Conservation (phyloP, 2,329 filamentous ascomycete genomes). For the Beauveria sp. region DNA sequence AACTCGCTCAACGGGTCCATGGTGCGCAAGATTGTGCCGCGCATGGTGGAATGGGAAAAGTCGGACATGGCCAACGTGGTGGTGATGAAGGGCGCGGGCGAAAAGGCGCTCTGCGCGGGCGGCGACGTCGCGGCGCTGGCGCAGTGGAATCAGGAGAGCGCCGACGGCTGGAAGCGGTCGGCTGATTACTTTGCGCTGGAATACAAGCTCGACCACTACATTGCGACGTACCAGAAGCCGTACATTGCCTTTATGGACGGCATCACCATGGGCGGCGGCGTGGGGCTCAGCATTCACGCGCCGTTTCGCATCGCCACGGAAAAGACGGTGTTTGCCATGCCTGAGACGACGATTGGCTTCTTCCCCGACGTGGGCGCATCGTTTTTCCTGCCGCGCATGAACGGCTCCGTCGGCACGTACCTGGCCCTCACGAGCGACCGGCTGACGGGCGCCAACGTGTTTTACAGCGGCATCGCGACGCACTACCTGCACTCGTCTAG, state of each 20-base stretch:
- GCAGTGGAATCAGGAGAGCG: constrained; percentile 58
- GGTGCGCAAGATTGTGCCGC: constrained; percentile 86
- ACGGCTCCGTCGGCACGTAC: constrained; percentile 82
- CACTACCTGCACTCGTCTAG: constrained; percentile 93
- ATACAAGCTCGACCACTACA: constrained; percentile 93
- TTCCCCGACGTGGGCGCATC: constrained; percentile 96
- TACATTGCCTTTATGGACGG: constrained; percentile 96
- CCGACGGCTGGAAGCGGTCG: constrained; percentile 65
- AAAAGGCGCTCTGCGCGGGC: constrained; percentile 82
- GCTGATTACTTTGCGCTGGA: constrained; percentile 85
- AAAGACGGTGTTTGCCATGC: constrained; percentile 94
- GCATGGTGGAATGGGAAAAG: constrained; percentile 87
- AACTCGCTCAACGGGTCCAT: constrained; percentile 93
- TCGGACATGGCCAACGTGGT: constrained; percentile 90
- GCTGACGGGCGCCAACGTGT: constrained; percentile 73
- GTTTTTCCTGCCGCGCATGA: constrained; percentile 88
- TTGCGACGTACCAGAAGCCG: constrained; percentile 88
- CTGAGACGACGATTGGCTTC: constrained; percentile 95
- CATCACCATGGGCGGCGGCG: constrained; percentile 96
- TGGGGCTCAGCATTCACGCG: constrained; percentile 88
- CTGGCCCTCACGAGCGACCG: constrained; percentile 84
- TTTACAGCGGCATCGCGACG: constrained; percentile 87
- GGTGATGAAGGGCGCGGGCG: constrained; percentile 82
- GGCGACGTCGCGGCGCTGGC: constrained; percentile 83
- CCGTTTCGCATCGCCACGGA: constrained; percentile 96